Conservation (phyloP, 1,284 basidiomycete species). For the Boletellus deceptivus region DNA sequence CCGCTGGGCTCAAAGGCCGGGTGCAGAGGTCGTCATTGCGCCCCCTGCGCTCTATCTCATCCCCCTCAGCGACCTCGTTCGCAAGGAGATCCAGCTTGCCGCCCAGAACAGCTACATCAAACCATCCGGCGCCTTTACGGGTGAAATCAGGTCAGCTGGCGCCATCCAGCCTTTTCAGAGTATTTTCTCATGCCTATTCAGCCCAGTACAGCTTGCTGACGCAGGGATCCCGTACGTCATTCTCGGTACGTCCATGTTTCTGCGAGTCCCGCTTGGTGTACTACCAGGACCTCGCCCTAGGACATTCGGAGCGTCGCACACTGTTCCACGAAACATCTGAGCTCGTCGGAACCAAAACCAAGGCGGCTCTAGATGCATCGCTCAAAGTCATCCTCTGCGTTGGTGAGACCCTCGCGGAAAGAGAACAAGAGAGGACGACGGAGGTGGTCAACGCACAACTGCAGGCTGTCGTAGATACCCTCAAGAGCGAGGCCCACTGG, state of each 20-base stretch:
- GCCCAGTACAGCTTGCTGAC: constrained; percentile 82
- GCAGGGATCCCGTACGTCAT: constrained; percentile 90
- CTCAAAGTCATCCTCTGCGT: constrained; percentile 94
- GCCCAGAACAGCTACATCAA: constrained; percentile 94
- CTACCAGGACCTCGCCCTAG: constrained; percentile 34
- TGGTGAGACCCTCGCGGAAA: constrained; percentile 90
- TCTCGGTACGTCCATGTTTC: constrained; percentile 56
- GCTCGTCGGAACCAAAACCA: constrained; percentile 85
- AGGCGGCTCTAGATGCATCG: constrained; percentile 70
- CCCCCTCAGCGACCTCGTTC: constrained; percentile 57
- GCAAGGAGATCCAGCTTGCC: constrained; percentile 70
- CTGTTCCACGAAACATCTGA: constrained; percentile 89
- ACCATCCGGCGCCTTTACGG: constrained; percentile 89
- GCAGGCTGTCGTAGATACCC: constrained; percentile 67
- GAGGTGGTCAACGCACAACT: constrained; percentile 85
- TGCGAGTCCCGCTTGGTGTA: background rate
- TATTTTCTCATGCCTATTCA: constrained; percentile 26
- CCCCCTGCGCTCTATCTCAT: constrained; percentile 89
- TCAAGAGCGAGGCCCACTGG: constrained; percentile 71
- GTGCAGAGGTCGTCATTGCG: constrained; percentile 84
- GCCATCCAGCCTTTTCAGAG: background rate
- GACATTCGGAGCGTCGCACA: constrained; percentile 94
- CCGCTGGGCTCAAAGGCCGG: constrained; percentile 1
- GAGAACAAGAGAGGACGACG: constrained; percentile 79
- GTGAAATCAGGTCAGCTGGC: constrained; percentile 75